Evolutionary conservation across 83 land plant genomes (phyloP), one percentile per base, ranked within the genome.

Genomic region (Picea abies): DNA sequence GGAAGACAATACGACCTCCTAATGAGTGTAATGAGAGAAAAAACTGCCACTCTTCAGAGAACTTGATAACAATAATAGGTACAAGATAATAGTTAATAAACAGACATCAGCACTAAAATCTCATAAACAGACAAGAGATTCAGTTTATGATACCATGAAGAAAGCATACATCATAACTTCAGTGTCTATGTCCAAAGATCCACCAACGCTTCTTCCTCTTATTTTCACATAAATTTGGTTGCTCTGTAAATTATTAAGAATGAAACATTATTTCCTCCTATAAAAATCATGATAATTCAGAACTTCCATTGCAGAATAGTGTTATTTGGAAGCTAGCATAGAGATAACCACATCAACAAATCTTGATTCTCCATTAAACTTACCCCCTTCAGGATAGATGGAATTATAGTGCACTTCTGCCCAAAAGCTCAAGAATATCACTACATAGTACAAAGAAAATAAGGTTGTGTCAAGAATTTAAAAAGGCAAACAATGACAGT

Each of bases 351-450:
- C 16, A 14, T 4, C 52, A 58, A 78, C 22, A 56, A n/a, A 60
- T 25, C 63, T 58, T 60, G n/a, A 60, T 56, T 58, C 12, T 60
- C 61, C 19, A 60, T 58, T 26, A 56, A 25, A 60, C 64, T 87
- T 84, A 94, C 97, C 96, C 80, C 93, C 95, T 78, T 85, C 86
- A 44, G 95, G 94, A 86, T 93, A 93, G 58, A 96, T 91, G 32
- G 98, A 96, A 81, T 96, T 96, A 84, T 96, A 96, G 83, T 96
- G 98, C 12, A 96, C 94, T 85, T 96, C 98, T 23, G 98, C 94
- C 98, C 98, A 96, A 82, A 96, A 96, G 83, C 98, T 96, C 82
- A 96, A 85, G 81, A 83, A 96, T 44, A 96, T 94, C 5, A 88
- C 97, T 96, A 93, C 89, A 91, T 15, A 60, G 25, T 9, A 39